Evolutionary conservation across 495 filamentous ascomycete species (phyloP), one percentile per base, ranked within the genome.

Genomic region (Ascodesmis nigricans): DNA sequence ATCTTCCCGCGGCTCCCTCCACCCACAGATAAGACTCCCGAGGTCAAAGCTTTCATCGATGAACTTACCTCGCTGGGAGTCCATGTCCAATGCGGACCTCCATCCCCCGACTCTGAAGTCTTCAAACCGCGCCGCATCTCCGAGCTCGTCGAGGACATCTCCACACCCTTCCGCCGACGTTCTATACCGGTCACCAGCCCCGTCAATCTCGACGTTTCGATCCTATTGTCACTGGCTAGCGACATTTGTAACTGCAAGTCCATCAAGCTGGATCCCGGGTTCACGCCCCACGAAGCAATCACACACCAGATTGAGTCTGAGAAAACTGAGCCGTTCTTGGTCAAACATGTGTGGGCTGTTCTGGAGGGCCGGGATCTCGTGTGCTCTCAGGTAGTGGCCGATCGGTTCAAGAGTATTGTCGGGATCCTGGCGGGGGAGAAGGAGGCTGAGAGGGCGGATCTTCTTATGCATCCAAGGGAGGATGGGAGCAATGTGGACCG

Each of bases 1-100:
- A 58, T 78, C 28, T 53, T 78, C 10, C 65, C 72, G 0, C 66
- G 67, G 26, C 58, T 79, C 15, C 46, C 50, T 27, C 54, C 61
- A 21, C 60, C 62, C 4, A 50, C 55, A 33, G 50, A 55, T 33
- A n/a, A n/a, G n/a, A 38, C 36, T 4, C 45, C 52, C 31, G 65
- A 69, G 34, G 63, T 78, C 42, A 58, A 69, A 42, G 52, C 52
- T 38, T 54, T 78, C 16, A 41, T 79, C 7, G 49, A 58, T 35
- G 52, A 58, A 21, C 63, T 78, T 34, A 56, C 64, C 21, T 52
- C 59, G 16, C 68, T 65, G 39, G 71, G 70, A 13, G 58, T 66
- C 11, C 52, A 47, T 9, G 56, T 78, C 7, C 53, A 63, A 31
- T 64, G 58, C 21, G 55, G 59, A 0, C 29, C 21, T 10, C 7